phyloP scores from a whole-genome alignment of 768 basidiomycete genomes.

The Auriculariales sp. region DNA sequence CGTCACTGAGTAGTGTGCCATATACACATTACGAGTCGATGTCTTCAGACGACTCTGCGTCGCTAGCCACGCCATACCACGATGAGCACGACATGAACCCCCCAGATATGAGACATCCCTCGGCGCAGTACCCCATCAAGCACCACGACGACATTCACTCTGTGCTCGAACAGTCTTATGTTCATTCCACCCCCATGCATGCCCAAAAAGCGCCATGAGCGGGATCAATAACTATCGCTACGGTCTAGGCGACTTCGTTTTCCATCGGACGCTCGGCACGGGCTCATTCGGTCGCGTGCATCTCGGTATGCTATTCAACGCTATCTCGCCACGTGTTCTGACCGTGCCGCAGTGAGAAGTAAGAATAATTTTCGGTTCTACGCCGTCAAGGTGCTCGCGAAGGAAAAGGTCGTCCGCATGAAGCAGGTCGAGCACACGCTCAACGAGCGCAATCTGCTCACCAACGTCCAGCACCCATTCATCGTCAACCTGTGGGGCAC shows the following conservation, averaged over 20 bases:
- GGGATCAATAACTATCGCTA: conserved; percentile 23
- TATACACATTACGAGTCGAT: not conserved
- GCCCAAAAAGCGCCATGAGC: not conserved
- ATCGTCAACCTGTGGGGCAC: conserved; percentile 95
- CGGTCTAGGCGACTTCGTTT: conserved; percentile 60
- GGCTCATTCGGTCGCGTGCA: conserved; percentile 98
- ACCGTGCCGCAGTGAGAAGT: conserved; percentile 70
- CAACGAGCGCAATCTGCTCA: conserved; percentile 80
- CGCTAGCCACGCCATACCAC: not conserved
- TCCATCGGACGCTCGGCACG: conserved; percentile 76
- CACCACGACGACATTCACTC: not conserved
- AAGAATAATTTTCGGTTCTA: conserved; percentile 93
- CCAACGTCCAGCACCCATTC: conserved; percentile 77
- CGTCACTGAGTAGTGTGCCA: no score
- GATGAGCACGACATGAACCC: not conserved
- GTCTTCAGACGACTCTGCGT: not conserved
- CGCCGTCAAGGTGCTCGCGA: conserved; percentile 88
- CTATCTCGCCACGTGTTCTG: no score
- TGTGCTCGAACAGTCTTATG: not conserved
- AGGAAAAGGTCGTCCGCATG: conserved; percentile 79
- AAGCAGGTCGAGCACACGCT: conserved; percentile 98
- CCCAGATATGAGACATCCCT: not conserved
- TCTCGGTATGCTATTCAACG: conserved; percentile 63
- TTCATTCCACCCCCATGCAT: no score
- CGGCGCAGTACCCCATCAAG: not conserved